These are phyloP conservation scores for Pterothamnion heteromorphum DNA, from an alignment of 31 red algal species.

Conservation along the genomic window DNA sequence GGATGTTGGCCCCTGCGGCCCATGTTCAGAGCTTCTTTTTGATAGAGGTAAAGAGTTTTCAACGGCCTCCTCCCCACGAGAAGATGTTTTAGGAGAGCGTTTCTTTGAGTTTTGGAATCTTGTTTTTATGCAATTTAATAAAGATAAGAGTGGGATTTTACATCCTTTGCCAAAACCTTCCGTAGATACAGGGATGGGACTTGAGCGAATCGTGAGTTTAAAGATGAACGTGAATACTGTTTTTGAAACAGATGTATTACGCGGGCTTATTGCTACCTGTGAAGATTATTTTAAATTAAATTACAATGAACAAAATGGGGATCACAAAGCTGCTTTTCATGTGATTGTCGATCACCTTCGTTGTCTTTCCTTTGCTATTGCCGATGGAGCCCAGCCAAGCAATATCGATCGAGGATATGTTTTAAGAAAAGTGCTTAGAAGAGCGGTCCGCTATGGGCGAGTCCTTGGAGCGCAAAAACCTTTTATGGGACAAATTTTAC, in stretches of 20 bases:
- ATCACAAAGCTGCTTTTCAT: constrained; percentile 62
- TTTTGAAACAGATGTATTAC: constrained; percentile 89
- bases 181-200: constrained; percentile 97
- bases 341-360: constrained; percentile 93
- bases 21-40: constrained; percentile 95
- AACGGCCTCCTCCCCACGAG: not conserved
- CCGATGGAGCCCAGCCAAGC: constrained; percentile 76
- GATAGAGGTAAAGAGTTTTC: constrained; percentile 55
- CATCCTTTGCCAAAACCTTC: constrained; percentile 62
- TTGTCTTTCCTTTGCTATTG: constrained; percentile 67
- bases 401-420: constrained; percentile 91
- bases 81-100: constrained; percentile 74
- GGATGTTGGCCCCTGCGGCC: constrained; percentile 92
- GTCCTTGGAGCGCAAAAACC: constrained; percentile 69
- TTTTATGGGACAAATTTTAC: constrained; percentile 56
- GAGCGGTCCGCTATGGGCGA: constrained; percentile 77
- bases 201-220: constrained; percentile 86
- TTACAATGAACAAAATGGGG: constrained; percentile 32
- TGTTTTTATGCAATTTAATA: constrained; percentile 90
- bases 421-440: constrained; percentile 75
- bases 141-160: constrained; percentile 58
- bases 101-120: constrained; percentile 97
- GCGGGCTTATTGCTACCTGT: not conserved
- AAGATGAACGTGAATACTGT: constrained; percentile 70
- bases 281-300: no score